phyloP scores from a whole-genome alignment of 2,329 filamentous ascomycete genomes.

The Thermothelomyces thermophilus region DNA sequence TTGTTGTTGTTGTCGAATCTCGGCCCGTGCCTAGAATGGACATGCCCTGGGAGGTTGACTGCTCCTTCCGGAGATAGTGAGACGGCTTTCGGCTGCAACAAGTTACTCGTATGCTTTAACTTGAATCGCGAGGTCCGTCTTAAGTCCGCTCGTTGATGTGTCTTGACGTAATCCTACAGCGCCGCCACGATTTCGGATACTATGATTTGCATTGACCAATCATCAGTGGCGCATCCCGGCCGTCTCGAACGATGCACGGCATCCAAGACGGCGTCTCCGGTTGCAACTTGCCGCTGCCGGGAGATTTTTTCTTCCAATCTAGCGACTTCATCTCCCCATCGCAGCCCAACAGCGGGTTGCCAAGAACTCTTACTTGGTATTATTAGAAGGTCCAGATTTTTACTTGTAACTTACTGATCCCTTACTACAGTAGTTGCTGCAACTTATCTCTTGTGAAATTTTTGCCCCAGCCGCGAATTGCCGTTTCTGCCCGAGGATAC shows the following conservation, averaged over 20 bases:
- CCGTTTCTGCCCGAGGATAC: conserved; percentile 9
- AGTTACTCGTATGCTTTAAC: too few relatives aligned
- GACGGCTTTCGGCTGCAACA: not conserved
- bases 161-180: conserved; percentile 11
- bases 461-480: conserved; percentile 7
- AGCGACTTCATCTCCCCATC: not conserved
- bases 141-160: conserved; percentile 4
- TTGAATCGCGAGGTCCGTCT: conserved; percentile 2
- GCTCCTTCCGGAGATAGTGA: not conserved
- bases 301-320: conserved; percentile 9
- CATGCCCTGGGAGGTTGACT: too few relatives aligned
- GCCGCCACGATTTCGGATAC: conserved; percentile 1
- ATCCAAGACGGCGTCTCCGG: not conserved
- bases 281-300: not conserved
- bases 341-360: conserved; percentile 10
- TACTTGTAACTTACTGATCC: too few relatives aligned
- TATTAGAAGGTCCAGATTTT: not conserved
- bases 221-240: not conserved
- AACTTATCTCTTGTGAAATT: not conserved
- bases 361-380: too few relatives aligned
- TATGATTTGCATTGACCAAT: conserved; percentile 6
- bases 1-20: too few relatives aligned
- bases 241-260: not conserved
- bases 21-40: too few relatives aligned
- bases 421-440: too few relatives aligned